Conservation (phyloP, 345 rosid genomes). For the Citrus sp. region DNA sequence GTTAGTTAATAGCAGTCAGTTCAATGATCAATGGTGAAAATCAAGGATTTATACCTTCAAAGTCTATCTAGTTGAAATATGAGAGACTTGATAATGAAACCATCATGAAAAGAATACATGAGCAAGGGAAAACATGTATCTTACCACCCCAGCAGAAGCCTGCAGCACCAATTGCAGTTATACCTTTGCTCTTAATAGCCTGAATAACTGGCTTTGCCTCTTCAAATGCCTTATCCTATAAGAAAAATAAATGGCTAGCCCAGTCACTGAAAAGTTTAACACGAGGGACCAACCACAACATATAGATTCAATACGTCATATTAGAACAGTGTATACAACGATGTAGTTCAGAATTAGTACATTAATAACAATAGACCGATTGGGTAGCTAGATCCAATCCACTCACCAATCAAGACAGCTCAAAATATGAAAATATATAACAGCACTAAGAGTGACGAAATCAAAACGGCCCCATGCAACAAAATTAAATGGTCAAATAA, state of each 20-base stretch:
- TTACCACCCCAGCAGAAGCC: constrained; percentile 79
- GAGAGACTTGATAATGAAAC: not conserved
- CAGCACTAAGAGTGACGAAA: not conserved
- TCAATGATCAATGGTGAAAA: not conserved
- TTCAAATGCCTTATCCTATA: constrained; percentile 69
- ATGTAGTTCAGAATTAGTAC: not conserved
- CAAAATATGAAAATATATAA: not conserved
- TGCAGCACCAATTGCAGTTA: constrained; percentile 49
- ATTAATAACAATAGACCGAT: not conserved
- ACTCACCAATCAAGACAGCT: not conserved
- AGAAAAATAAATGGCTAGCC: not conserved
- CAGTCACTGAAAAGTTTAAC: not conserved
- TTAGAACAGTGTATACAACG: not conserved
- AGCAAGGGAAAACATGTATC: constrained; percentile 14
- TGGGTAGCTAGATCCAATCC: not conserved
- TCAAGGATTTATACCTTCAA: not conserved
- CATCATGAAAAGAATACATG: not conserved
- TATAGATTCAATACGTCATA: not conserved
- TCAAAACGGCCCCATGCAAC: not conserved
- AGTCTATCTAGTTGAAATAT: not conserved
- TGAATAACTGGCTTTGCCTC: constrained; percentile 63
- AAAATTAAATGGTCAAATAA: not conserved
- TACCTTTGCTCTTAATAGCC: constrained; percentile 59
- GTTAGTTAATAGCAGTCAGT: not conserved
- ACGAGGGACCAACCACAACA: not conserved